Evolutionary conservation across 192 early-diverging fungal genomes (phyloP).

Genomic region (Coemansia sp.): DNA sequence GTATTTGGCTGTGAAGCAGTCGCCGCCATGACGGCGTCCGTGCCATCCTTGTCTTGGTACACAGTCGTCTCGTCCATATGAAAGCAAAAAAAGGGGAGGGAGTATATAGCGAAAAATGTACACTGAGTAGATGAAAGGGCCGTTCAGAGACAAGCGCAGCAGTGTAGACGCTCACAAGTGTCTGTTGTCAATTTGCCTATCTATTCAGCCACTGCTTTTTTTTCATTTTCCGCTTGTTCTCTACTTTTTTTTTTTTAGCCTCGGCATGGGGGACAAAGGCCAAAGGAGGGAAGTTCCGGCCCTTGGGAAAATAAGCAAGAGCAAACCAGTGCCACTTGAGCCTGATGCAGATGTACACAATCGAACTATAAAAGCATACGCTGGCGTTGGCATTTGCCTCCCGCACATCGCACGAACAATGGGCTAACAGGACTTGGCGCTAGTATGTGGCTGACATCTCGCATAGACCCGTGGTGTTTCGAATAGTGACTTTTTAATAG

Average conservation of each 20-base stretch:
- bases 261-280: background rate
- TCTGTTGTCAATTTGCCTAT: background rate
- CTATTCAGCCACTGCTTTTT: conserved; percentile 5
- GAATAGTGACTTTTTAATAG: background rate
- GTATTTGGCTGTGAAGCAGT: background rate
- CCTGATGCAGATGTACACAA: too few relatives aligned
- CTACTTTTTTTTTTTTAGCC: too few relatives aligned
- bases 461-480: too few relatives aligned
- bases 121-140: background rate
- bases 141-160: background rate
- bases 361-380: background rate
- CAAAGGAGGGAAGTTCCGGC: background rate
- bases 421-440: background rate
- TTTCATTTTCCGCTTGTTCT: background rate
- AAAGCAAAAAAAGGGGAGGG: background rate
- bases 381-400: background rate
- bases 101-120: background rate
- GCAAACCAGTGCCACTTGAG: background rate
- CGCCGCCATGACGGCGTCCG: background rate
- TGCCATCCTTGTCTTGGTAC: too few relatives aligned
- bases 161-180: background rate
- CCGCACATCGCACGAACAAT: background rate
- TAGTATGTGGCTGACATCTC: conserved; percentile 5
- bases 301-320: background rate
- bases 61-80: too few relatives aligned